phyloP scores from a whole-genome alignment of 805 yeast genomes.

The Monosporozyma servazzii region DNA sequence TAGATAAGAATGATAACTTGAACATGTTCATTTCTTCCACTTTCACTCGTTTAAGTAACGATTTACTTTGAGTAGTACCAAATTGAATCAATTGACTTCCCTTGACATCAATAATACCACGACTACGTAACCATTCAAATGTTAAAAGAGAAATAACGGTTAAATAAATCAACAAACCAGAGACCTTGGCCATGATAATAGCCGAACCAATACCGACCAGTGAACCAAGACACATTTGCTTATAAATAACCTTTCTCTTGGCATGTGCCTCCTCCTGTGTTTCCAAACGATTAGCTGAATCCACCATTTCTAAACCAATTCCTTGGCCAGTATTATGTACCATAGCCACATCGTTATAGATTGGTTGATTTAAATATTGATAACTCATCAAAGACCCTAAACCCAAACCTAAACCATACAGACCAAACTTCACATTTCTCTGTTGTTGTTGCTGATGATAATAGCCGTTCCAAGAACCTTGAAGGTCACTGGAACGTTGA shows the following conservation, averaged over 20 bases:
- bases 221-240: conserved; percentile 25
- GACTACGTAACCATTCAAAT: conserved; percentile 21
- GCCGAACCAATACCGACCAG: conserved; percentile 22
- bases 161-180: conserved; percentile 17
- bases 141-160: conserved; percentile 15
- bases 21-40: conserved; percentile 17
- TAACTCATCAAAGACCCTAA: conserved; percentile 1
- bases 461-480: neutral
- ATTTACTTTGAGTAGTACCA: conserved; percentile 11
- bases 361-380: neutral
- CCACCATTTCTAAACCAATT: neutral
- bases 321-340: neutral
- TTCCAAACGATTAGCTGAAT: neutral
- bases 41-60: conserved; percentile 10
- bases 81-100: conserved; percentile 7
- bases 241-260: conserved; percentile 9
- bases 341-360: neutral
- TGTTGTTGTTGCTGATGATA: neutral
- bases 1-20: conserved; percentile 19
- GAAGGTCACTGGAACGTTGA: neutral
- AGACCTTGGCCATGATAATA: conserved; percentile 21
- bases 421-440: neutral
- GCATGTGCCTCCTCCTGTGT: neutral
- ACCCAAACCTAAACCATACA: neutral
- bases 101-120: conserved; percentile 17